Percentiles rank a stretch among this genome's conserved stretches.
These are phyloP conservation scores for Zygotorulaspora sp. DNA, from an alignment of 805 yeast genomes.

Conservation along the genomic window DNA sequence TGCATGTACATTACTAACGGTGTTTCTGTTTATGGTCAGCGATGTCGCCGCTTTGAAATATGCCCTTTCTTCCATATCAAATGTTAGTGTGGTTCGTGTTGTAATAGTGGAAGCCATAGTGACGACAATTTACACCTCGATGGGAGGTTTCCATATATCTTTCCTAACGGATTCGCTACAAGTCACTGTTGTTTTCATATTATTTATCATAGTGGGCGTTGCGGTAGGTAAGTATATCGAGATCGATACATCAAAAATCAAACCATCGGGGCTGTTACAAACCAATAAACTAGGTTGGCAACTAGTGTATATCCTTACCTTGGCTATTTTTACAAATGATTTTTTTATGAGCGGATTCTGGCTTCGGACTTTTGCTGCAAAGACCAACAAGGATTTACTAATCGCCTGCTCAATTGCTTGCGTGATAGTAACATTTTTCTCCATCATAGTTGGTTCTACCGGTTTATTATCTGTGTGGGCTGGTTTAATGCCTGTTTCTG, in stretches of 20 bases:
- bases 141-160: conserved; percentile 87
- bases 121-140: conserved; percentile 78
- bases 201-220: conserved; percentile 65
- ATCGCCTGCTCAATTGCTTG: conserved; percentile 77
- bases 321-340: conserved; percentile 87
- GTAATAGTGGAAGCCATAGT: conserved; percentile 82
- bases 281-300: conserved; percentile 83
- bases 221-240: conserved; percentile 73
- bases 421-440: conserved; percentile 55
- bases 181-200: conserved; percentile 63
- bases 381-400: conserved; percentile 65
- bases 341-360: conserved; percentile 90
- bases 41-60: conserved; percentile 77
- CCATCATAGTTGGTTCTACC: conserved; percentile 71
- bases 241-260: conserved; percentile 55
- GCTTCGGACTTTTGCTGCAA: conserved; percentile 90
- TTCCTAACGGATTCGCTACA: conserved; percentile 85
- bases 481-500: conserved; percentile 49
- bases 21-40: conserved; percentile 81
- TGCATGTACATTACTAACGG: conserved; percentile 75
- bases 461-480: conserved; percentile 93
- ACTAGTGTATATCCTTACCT: conserved; percentile 72
- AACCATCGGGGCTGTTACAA: conserved; percentile 59
- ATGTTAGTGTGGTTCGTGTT: conserved; percentile 71
- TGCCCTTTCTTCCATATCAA: conserved; percentile 74